These are phyloP conservation scores for Vaccinium vitisidaea DNA, from an alignment of 148 eudicot genomes.

Conservation along the genomic window DNA sequence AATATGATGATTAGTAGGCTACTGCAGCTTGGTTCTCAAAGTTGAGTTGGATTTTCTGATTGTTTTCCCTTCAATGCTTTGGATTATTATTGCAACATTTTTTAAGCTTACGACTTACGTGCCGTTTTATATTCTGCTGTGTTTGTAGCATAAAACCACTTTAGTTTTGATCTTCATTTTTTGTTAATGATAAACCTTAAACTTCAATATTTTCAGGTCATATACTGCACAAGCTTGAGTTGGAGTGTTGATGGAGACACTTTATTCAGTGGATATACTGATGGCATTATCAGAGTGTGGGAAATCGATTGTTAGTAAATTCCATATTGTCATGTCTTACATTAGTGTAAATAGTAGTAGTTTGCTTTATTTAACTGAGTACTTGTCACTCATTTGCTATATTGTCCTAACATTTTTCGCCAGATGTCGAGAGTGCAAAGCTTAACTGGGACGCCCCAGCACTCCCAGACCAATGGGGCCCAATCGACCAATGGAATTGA, in stretches of 20 bases:
- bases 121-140: background rate
- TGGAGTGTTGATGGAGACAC: conserved; percentile 10
- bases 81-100: background rate
- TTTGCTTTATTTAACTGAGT: too few relatives aligned
- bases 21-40: too few relatives aligned
- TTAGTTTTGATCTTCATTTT: background rate
- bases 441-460: too few relatives aligned
- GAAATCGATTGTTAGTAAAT: conserved; percentile 1
- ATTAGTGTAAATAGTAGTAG: too few relatives aligned
- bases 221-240: conserved; percentile 11
- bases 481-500: too few relatives aligned
- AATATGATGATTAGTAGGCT: background rate
- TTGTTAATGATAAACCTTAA: background rate
- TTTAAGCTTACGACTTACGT: background rate
- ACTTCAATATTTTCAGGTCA: background rate
- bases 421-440: too few relatives aligned
- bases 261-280: conserved; percentile 10
- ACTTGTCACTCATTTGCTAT: too few relatives aligned
- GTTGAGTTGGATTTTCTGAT: background rate
- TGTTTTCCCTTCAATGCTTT: background rate
- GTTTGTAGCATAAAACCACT: background rate
- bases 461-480: too few relatives aligned
- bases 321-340: too few relatives aligned
- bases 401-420: too few relatives aligned
- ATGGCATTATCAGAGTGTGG: conserved; percentile 9